A percentile compares a stretch with the other conserved stretches of the same genome.
Conservation (phyloP, 164 flowering plant genomes). For the Pachysandra terminalis region DNA sequence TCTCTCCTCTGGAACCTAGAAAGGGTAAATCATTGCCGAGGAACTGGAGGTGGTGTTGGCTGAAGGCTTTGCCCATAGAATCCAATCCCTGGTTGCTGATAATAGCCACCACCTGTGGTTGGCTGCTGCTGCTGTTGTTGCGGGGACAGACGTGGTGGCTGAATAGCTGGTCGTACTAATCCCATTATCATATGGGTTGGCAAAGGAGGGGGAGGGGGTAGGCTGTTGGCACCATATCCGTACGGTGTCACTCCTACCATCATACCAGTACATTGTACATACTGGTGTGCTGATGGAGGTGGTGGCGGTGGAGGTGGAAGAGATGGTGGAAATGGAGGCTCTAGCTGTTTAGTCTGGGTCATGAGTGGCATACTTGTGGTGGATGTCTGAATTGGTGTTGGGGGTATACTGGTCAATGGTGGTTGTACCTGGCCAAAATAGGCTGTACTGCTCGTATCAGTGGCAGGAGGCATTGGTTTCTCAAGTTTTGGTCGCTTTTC, state of each 20-base stretch:
- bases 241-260: constrained; percentile 53
- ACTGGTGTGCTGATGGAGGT: constrained; percentile 41
- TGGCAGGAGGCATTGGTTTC: constrained; percentile 37
- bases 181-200: constrained; percentile 51
- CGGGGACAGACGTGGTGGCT: constrained; percentile 29
- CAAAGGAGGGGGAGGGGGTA: constrained; percentile 70
- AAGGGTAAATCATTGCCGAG: constrained; percentile 43
- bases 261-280: constrained; percentile 43
- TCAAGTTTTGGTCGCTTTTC: constrained; percentile 63
- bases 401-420: constrained; percentile 17
- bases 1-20: background rate
- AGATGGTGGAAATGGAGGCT: constrained; percentile 32
- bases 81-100: constrained; percentile 46
- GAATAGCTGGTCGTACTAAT: constrained; percentile 38
- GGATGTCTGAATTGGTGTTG: constrained; percentile 12
- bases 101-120: constrained; percentile 30
- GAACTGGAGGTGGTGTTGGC: constrained; percentile 46
- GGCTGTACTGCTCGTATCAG: constrained; percentile 34
- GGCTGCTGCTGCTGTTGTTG: constrained; percentile 28
- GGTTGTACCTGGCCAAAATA: constrained; percentile 40
- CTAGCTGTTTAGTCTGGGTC: constrained; percentile 37
- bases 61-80: constrained; percentile 66
- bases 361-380: constrained; percentile 25
- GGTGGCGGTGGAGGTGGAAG: constrained; percentile 30
- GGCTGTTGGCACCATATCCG: constrained; percentile 35